phyloP scores from a whole-genome alignment of 768 basidiomycete species.

The Hysterangium stoloniferum region DNA sequence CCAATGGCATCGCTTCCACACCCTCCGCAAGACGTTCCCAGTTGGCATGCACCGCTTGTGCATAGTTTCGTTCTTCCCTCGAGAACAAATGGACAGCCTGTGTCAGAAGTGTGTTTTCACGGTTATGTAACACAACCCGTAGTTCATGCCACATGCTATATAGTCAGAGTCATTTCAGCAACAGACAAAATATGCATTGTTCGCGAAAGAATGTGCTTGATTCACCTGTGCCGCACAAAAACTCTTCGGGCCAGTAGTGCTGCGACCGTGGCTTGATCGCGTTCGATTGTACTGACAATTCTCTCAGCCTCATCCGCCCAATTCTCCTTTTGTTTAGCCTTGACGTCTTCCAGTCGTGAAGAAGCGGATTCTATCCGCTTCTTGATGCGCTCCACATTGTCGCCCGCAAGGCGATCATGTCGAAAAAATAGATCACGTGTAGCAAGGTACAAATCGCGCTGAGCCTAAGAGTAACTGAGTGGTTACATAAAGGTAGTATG shows the following conservation, averaged over 20 bases:
- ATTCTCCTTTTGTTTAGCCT: constrained; percentile 62
- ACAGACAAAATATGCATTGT: background rate
- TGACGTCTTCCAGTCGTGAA: constrained; percentile 68
- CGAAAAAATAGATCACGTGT: constrained; percentile 81
- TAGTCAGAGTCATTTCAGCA: constrained; percentile 10
- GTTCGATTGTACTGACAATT: constrained; percentile 63
- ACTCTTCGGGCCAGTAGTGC: constrained; percentile 69
- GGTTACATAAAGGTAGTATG: too few species aligned
- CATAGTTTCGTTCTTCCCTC: constrained; percentile 63
- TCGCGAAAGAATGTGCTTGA: constrained; percentile 1
- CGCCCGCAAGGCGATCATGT: constrained; percentile 81
- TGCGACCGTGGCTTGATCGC: constrained; percentile 76
- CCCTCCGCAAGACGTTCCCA: constrained; percentile 70
- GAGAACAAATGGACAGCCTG: constrained; percentile 66
- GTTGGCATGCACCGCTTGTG: constrained; percentile 52
- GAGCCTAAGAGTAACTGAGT: constrained; percentile 34
- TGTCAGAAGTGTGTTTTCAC: constrained; percentile 77
- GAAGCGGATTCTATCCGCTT: constrained; percentile 76
- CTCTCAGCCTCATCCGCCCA: constrained; percentile 86
- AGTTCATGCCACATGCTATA: constrained; percentile 91
- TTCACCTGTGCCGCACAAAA: constrained; percentile 82
- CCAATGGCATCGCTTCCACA: constrained; percentile 79
- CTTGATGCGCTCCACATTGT: constrained; percentile 81
- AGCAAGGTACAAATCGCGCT: constrained; percentile 83
- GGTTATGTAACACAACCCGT: constrained; percentile 85